Base-by-base conservation (phyloP, 2,329 filamentous ascomycete genomes). In the Xylaria sp. region DNA sequence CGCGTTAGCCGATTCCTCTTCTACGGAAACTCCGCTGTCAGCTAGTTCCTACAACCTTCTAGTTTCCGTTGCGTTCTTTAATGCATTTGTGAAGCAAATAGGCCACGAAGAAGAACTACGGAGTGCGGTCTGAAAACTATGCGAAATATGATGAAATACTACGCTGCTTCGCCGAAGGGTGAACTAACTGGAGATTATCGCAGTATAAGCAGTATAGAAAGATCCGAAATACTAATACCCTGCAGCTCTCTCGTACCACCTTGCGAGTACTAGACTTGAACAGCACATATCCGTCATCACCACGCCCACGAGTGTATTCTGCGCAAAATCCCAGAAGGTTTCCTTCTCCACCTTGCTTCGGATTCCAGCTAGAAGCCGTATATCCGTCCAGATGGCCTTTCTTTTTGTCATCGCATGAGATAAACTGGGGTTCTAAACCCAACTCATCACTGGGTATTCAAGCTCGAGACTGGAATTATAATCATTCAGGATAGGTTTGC, bases 321-420 rank as follows among this genome's bases (percentile, higher is more conserved):
- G 46, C n/a, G 57, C 64, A 46, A 78, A 74, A 54, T 71, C 75
- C 13, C 78, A 77, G 68, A 84, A 84, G 75, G 82, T 84, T 0
- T 84, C 82, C 1, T 84, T 84, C 70, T 83, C 81, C 15, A 74
- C 74, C 61, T 58, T 78, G 25, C 76, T 76, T 77, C 54, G 77
- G 78, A 32, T 75, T 77, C 25, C 78, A 79, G 18, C 81, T 74
- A 4, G 78, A 87, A 87, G 73, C 85, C 86, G 23, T 79, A 84
- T 39, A 82, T 88, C 69, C 86, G 88, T 9, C 88, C 87, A 0
- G 88, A 90, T 73, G 89, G 87, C 3, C 75, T 51, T 50, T 70
- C 55, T 58, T 71, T 50, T 69, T 74, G 34, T 66, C 70, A 4
- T 4, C 18, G 20, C 28, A 20, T 55, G 13, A 32, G 18, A 15